Base-by-base conservation (phyloP, 2,329 filamentous ascomycete genomes). In the Metarhizium brunneum region DNA sequence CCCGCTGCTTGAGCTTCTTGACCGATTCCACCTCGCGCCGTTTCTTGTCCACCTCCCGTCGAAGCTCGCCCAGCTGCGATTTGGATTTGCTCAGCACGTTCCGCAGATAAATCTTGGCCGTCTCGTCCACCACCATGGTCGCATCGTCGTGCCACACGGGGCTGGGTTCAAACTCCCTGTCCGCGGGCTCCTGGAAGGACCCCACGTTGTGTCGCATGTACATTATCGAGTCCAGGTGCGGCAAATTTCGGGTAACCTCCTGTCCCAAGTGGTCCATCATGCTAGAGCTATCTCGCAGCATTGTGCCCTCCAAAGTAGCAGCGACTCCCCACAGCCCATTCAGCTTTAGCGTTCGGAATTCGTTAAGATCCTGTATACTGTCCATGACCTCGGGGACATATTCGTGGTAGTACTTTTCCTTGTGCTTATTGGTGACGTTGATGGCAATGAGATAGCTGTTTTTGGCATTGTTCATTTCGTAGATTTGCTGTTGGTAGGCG, bases 401-500 rank as follows among this genome's bases (percentile, higher is more conserved):
- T 70, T 96, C 91, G 68, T 97, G 87, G 67, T 96, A 99, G 75
- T 97, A 97, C 67, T 87, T 90, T 68, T 96, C 91, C 75, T 97
- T 99, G 66, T 96, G 86, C 75, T 94, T 95, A 73, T 99, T 99
- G 38, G 92, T 95, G 57, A 97, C 90, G 68, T 95, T 95, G 74
- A 99, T 96, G 58, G 85, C 82, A 65, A 99, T 96, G 58, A 99
- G 76, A 68, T 99, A 99, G n/a, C 88, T 91, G 70, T 99, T 99
- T 78, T 99, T 99, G 69, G 87, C 82, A 68, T 99, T 99, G 73
- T 94, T 89, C 94, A 97, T 97, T 63, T 99, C 94, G 58, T 86
- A 75, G 58, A 95, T 79, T 71, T 97, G 92, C 68, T 96, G 90
- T 66, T 95, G 90, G 71, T 95, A 99, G 42, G 90, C 85, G 68